Base-by-base conservation (phyloP, 805 yeast genomes). In the Saccharomycopsis olivae region DNA sequence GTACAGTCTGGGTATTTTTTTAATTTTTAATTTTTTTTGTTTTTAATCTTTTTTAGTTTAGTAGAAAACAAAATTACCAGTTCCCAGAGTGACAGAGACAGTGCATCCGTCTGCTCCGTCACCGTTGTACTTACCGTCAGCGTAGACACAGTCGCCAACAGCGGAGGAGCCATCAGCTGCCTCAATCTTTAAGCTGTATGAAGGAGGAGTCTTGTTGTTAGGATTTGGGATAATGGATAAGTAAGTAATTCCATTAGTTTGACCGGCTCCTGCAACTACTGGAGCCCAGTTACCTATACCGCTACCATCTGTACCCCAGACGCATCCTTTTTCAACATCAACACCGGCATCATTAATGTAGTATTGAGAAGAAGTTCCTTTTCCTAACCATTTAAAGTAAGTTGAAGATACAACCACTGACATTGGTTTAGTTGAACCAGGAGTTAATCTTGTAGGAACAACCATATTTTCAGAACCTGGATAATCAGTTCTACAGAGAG, bases 401-500 rank as follows among this genome's bases (percentile, higher is more conserved):
- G 68, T 54, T 50, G 66, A 79, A 58, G 76, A 73, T 61, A 86
- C 71, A 48, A 88, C 96, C 51, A 81, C 94, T 39, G 95, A 70
- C 51, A 87, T 66, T 43, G 81, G 79, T 55, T 69, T 61, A 17
- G 62, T 47, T 29, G 66, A 53, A 53, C 95, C 95, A 44, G 80
- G 82, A 25, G 59, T 60, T 39, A 88, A 81, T 48, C 74, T 67
- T 46, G 97, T 88, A 60, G 98, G 97, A 47, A 89, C 72, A 51
- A 79, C 94, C 97, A 89, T 92, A 74, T 87, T 87, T 70, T 89
- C 98, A 49, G 96, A 80, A 68, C 98, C 98, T 57, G 98, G 98
- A 75, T 89, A 89, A 62, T 89, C 98, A 47, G 98, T 89, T 71
- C 96, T 83, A 73, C 98, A 92, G 55, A 92, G 65, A 45, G 97